Conservation (phyloP, 192 early-diverging fungal genomes). For the Coemansia furcata region DNA sequence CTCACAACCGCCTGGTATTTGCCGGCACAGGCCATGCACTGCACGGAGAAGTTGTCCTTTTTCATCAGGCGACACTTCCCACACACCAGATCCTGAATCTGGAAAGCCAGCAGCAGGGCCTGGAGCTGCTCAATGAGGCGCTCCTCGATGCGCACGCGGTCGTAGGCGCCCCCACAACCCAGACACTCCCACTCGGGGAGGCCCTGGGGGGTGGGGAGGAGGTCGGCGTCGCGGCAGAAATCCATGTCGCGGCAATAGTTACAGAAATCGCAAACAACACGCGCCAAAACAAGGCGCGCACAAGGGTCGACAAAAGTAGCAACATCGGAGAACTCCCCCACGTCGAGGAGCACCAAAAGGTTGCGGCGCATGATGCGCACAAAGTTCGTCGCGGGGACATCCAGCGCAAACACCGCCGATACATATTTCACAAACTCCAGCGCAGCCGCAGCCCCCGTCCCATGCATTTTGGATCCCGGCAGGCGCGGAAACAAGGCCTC, state of each 20-base stretch:
- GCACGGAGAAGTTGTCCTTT: constrained; percentile 67
- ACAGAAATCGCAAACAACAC: constrained; percentile 88
- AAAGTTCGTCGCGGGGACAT: constrained; percentile 67
- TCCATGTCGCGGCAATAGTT: constrained; percentile 85
- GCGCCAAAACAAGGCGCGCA: constrained; percentile 70
- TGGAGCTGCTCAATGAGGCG: constrained; percentile 74
- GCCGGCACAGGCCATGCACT: constrained; percentile 74
- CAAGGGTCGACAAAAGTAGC: constrained; percentile 84
- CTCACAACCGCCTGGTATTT: constrained; percentile 41
- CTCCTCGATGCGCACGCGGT: constrained; percentile 76
- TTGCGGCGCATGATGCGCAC: constrained; percentile 83
- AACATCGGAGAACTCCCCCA: constrained; percentile 79
- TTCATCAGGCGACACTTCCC: constrained; percentile 77
- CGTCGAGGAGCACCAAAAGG: constrained; percentile 64
- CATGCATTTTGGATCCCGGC: constrained; percentile 56
- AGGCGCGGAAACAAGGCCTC: constrained; percentile 62
- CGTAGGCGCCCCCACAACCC: constrained; percentile 78
- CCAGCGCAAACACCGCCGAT: constrained; percentile 74
- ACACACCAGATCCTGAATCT: constrained; percentile 88
- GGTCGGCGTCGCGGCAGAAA: constrained; percentile 77
- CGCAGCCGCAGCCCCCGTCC: constrained; percentile 58
- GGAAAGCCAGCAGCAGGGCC: constrained; percentile 66
- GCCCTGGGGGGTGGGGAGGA: constrained; percentile 52
- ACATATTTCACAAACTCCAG: constrained; percentile 84
- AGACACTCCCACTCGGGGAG: constrained; percentile 67